Percentiles rank a stretch among this genome's conserved stretches.
phyloP scores from a whole-genome alignment of 23 red algal genomes.

The Rhodosorus marinus region DNA sequence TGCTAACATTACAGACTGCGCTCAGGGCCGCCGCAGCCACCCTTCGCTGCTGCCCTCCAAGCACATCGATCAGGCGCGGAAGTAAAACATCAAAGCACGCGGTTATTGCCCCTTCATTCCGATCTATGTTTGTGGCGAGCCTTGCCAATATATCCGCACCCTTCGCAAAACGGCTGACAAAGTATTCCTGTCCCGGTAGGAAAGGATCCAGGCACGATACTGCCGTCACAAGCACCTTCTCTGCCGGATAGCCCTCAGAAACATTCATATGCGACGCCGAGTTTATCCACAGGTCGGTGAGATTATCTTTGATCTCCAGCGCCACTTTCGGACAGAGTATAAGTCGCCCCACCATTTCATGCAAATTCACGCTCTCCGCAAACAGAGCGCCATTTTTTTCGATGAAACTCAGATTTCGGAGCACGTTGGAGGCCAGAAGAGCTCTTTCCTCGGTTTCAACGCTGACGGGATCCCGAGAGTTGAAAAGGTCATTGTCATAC shows the following conservation, averaged over 20 bases:
- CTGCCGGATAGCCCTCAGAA: too few relatives aligned
- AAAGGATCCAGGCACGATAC: too few relatives aligned
- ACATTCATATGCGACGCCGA: too few relatives aligned
- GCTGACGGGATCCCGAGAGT: constrained; percentile 26
- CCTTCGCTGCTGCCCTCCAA: constrained; percentile 15
- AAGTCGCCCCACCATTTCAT: constrained; percentile 13
- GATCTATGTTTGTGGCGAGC: constrained; percentile 34
- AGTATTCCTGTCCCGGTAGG: too few relatives aligned
- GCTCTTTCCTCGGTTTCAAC: constrained; percentile 41
- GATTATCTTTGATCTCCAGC: too few relatives aligned
- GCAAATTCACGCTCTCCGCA: constrained; percentile 18
- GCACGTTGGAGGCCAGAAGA: constrained; percentile 25
- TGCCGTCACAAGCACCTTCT: too few relatives aligned
- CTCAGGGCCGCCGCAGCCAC: constrained; percentile 39
- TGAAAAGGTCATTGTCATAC: constrained; percentile 33
- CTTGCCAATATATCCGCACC: constrained; percentile 60
- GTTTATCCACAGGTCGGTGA: too few relatives aligned
- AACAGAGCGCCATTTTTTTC: constrained; percentile 39
- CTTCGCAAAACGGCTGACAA: constrained; percentile 46
- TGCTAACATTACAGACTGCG: constrained; percentile 63
- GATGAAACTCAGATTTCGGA: constrained; percentile 66
- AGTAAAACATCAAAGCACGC: constrained; percentile 45
- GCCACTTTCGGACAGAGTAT: too few relatives aligned
- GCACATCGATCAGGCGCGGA: constrained; percentile 53
- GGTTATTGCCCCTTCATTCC: constrained; percentile 58